A percentile compares a stretch with the other conserved stretches of the same genome.
Conservation (phyloP, 306 rosid species). For the Glycine tomentella region DNA sequence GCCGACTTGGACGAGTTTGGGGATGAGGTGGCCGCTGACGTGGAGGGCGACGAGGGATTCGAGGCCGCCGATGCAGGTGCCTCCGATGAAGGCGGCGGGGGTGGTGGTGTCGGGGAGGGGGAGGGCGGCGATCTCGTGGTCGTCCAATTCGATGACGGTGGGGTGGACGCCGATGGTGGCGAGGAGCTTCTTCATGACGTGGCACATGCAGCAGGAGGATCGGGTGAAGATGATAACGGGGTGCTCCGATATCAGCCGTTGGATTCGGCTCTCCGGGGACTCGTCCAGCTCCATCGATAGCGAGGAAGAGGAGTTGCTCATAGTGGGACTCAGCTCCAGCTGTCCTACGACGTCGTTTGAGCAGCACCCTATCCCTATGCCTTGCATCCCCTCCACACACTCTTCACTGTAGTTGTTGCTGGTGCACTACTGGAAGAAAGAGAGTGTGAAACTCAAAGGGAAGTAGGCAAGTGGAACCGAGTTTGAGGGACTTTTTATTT, state of each 20-base stretch:
- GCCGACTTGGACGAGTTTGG: conserved; percentile 85
- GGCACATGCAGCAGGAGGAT: conserved; percentile 96
- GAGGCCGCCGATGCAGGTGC: conserved; percentile 76
- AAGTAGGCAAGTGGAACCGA: background rate
- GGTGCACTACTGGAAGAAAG: background rate
- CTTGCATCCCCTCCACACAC: conserved; percentile 59
- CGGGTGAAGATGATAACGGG: conserved; percentile 93
- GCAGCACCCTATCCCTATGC: conserved; percentile 49
- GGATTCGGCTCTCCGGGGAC: conserved; percentile 84
- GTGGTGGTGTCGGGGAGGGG: conserved; percentile 40
- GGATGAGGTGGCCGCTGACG: conserved; percentile 85
- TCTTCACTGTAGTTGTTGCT: background rate
- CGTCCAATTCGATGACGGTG: conserved; percentile 87
- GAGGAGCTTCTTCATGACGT: conserved; percentile 94
- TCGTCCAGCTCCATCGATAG: conserved; percentile 85
- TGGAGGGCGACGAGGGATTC: conserved; percentile 96
- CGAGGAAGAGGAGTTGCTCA: conserved; percentile 53
- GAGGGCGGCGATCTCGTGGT: conserved; percentile 80
- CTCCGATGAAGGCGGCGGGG: conserved; percentile 88
- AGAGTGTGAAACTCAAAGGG: background rate
- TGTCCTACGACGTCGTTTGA: conserved; percentile 59
- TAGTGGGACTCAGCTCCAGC: background rate
- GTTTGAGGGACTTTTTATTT: background rate
- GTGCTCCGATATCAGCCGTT: conserved; percentile 84
- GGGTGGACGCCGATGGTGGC: conserved; percentile 87